Evolutionary conservation across 768 basidiomycete genomes (phyloP).

Genomic region (Suillus alpinus): DNA sequence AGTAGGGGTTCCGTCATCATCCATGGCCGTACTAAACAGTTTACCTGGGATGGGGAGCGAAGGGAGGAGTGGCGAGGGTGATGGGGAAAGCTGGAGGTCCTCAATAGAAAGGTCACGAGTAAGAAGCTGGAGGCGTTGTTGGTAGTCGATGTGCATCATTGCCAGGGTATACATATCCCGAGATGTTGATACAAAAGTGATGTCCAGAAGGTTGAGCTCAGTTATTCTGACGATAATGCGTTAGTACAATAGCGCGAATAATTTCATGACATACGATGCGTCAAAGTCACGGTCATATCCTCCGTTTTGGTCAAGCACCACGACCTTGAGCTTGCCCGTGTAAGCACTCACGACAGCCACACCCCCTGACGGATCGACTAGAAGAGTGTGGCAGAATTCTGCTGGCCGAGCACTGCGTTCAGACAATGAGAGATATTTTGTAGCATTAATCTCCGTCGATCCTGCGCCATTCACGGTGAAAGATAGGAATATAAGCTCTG

Average conservation of each 20-base stretch:
- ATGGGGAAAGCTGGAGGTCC: constrained; percentile 48
- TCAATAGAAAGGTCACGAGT: constrained; percentile 52
- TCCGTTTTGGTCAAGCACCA: constrained; percentile 52
- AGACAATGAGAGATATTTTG: constrained; percentile 49
- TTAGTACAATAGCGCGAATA: constrained; percentile 3
- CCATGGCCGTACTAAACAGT: constrained; percentile 29
- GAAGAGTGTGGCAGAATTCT: constrained; percentile 69
- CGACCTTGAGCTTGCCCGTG: constrained; percentile 64
- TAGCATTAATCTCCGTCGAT: constrained; percentile 33
- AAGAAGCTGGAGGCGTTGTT: constrained; percentile 58
- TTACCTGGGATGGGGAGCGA: constrained; percentile 52
- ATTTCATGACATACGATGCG: constrained; percentile 47
- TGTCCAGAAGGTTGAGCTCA: constrained; percentile 65
- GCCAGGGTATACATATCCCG: constrained; percentile 52
- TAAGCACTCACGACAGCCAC: constrained; percentile 66
- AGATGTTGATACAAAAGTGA: constrained; percentile 53
- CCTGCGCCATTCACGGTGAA: constrained; percentile 41
- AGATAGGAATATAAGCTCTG: constrained; percentile 62
- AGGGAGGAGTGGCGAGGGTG: constrained; percentile 44
- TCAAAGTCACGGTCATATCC: constrained; percentile 57
- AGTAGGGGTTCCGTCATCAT: constrained; percentile 37
- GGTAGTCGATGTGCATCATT: constrained; percentile 66
- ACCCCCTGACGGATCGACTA: constrained; percentile 62
- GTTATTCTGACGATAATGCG: constrained; percentile 42
- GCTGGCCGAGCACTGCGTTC: constrained; percentile 58